Base-by-base conservation (phyloP, 208 protist species). In the Wallacemonas sp. region DNA sequence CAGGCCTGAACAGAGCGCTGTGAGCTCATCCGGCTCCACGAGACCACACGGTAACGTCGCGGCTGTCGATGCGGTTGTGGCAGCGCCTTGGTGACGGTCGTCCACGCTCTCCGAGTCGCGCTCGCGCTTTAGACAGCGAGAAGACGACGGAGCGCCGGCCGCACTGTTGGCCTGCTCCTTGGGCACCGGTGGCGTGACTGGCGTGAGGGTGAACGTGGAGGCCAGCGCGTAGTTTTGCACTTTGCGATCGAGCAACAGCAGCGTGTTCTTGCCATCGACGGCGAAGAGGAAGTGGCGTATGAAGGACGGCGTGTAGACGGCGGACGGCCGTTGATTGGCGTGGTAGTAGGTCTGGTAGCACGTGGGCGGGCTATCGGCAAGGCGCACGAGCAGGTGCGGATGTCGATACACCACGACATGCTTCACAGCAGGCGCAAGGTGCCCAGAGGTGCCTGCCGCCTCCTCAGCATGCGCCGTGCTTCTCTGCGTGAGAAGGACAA, bases 241-340 rank as follows among this genome's bases (percentile, higher is more conserved):
- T 14, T 26, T 65, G n/a, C 77, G 77, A 41, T 83, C 77, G n/a
- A 79, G 45, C 63, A 83, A 28, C 10, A 76, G 16, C 0, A 83
- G 3, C 1, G 49, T 20, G 29, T 83, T 78, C 18, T 16, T 10
- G 48, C 63, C 65, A 46, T 83, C 73, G 38, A 73, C 77, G 1
- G n/a, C 66, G 11, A 83, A 5, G 38, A 59, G 39, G 61, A 74
- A 83, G 31, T 83, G 77, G 45, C 67, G 66, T 12, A 46, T 68
- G 67, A 77, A 77, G 32, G 3, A 10, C 7, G 57, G n/a, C 0
- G 22, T 57, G 54, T 11, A 55, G 22, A 16, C 52, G 62, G 8
- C 64, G 69, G 50, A 69, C 65, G 11, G 29, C 67, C 4, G 25
- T 12, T 0, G 39, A 10, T 20, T 55, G 39, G 28, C 29, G 20